phyloP scores from a whole-genome alignment of 192 early-diverging fungal species.

The Coemansia sp. region DNA sequence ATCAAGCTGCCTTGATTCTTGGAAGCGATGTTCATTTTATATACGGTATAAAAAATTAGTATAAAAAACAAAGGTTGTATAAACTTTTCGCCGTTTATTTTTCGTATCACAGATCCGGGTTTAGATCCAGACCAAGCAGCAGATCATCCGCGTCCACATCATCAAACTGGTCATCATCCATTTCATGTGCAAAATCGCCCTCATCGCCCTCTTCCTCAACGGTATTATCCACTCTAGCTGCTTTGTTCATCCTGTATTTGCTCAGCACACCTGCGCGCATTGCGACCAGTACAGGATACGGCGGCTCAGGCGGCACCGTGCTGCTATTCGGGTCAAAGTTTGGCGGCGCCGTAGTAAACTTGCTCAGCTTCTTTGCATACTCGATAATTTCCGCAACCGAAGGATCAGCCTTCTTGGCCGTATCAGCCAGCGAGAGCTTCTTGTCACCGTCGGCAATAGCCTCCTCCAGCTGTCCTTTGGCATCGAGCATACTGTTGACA shows the following conservation, averaged over 20 bases:
- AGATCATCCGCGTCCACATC: constrained; percentile 50
- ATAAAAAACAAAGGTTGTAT: neutral
- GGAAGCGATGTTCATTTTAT: neutral
- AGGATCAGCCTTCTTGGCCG: constrained; percentile 17
- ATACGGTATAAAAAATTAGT: neutral
- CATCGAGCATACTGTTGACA: constrained; percentile 37
- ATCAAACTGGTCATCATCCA: constrained; percentile 41
- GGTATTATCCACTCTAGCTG: neutral
- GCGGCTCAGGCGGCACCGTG: constrained; percentile 42
- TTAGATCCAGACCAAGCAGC: constrained; percentile 52
- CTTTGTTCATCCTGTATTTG: constrained; percentile 37
- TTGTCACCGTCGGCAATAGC: constrained; percentile 23
- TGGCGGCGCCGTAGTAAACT: constrained; percentile 53
- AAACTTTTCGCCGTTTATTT: neutral
- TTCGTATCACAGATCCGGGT: constrained; percentile 46
- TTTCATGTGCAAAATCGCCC: constrained; percentile 25
- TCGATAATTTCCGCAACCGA: constrained; percentile 43
- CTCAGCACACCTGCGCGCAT: constrained; percentile 53
- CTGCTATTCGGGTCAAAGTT: constrained; percentile 47
- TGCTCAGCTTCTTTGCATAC: constrained; percentile 55
- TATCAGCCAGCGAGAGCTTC: constrained; percentile 13
- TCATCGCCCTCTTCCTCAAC: constrained; percentile 30
- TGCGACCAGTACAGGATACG: constrained; percentile 50
- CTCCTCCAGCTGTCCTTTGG: constrained; percentile 34
- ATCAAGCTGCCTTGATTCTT: constrained; percentile 28